Evolutionary conservation across 2,329 filamentous ascomycete genomes (phyloP).

Genomic region (Neonectria punicea): DNA sequence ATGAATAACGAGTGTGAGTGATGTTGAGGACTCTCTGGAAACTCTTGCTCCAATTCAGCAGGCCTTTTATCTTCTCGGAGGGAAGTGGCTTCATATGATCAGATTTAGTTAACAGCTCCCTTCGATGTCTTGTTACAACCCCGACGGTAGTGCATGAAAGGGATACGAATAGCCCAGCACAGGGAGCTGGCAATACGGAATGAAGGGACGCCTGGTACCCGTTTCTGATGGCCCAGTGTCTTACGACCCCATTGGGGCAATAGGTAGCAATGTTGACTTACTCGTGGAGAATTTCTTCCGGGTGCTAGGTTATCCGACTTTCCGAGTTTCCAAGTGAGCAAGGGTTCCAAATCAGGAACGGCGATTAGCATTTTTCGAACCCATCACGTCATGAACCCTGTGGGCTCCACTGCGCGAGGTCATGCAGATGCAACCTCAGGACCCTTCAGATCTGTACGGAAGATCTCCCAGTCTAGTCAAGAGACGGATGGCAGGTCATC

Average conservation of each 20-base stretch:
- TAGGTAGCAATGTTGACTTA: conserved; percentile 1
- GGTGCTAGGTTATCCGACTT: neutral
- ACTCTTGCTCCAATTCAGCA: neutral
- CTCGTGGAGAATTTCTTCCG: neutral
- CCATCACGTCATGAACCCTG: neutral
- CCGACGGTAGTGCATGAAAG: neutral
- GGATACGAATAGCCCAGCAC: neutral
- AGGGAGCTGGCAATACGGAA: conserved; percentile 17
- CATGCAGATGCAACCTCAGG: neutral
- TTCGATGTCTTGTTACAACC: neutral
- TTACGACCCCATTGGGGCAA: neutral
- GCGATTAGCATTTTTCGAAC: neutral
- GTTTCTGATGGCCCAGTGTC: neutral
- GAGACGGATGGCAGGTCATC: neutral
- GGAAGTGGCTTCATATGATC: neutral
- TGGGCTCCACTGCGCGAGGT: neutral
- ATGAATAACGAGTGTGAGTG: conserved; percentile 3
- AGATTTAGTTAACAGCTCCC: no score
- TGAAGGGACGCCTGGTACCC: neutral
- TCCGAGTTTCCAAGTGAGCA: neutral
- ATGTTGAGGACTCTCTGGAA: neutral
- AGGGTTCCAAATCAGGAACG: neutral
- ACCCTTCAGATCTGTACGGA: no score
- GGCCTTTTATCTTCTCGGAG: neutral
- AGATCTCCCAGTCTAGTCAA: neutral